Conservation (phyloP, 768 basidiomycete species). For the Macrolepiota fuliginosa region DNA sequence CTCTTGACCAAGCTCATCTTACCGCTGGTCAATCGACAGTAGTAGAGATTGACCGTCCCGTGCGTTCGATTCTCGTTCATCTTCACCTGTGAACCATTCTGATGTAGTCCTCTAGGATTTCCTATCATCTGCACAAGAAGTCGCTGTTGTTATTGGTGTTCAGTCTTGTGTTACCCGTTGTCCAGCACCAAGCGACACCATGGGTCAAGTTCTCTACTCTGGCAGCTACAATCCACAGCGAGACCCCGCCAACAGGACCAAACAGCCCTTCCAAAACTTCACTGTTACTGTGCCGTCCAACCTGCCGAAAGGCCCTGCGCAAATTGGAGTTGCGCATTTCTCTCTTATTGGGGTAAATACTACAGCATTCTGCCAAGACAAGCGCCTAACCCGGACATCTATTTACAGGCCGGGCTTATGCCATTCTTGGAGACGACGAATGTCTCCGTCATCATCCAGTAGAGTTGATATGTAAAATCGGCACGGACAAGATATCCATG, state of each 20-base stretch:
- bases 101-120: neutral
- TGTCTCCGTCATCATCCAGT: constrained; percentile 4
- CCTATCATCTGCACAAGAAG: constrained; percentile 23
- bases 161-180: constrained; percentile 30
- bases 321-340: constrained; percentile 7
- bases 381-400: neutral
- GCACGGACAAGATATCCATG: neutral
- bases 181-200: constrained; percentile 19
- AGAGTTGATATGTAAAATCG: neutral
- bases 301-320: neutral
- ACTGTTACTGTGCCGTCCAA: constrained; percentile 1
- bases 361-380: neutral
- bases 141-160: constrained; percentile 45
- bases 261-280: constrained; percentile 31
- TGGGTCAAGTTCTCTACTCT: constrained; percentile 47
- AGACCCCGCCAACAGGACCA: constrained; percentile 20
- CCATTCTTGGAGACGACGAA: constrained; percentile 8
- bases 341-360: constrained; percentile 1
- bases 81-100: neutral
- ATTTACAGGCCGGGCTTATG: neutral
- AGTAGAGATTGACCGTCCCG: constrained; percentile 3
- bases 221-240: constrained; percentile 39
- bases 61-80: neutral
- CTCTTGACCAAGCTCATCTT: constrained; percentile 1
- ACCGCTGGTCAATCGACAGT: constrained; percentile 1